Evolutionary conservation across 1,139 yeast genomes (phyloP).

Genomic region (Candida tunisiensis): DNA sequence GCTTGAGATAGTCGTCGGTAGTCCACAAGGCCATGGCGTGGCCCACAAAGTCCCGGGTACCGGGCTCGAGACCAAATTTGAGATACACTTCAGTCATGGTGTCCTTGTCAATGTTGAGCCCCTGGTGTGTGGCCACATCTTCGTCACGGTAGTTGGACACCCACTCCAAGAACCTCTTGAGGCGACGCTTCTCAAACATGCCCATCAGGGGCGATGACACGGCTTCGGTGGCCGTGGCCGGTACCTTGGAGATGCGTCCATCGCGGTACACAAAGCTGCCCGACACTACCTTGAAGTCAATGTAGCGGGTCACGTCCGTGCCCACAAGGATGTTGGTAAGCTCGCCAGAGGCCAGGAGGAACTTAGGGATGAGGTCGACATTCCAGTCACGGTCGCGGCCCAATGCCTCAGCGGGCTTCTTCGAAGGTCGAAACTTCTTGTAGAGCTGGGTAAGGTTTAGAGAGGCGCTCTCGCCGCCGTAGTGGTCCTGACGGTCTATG

Average conservation of each 20-base stretch:
- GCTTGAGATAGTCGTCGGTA: conserved; percentile 73
- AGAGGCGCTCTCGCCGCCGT: conserved; percentile 73
- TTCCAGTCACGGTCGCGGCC: conserved; percentile 98
- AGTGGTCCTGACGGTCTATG: conserved; percentile 91
- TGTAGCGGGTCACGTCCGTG: conserved; percentile 88
- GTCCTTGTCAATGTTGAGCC: conserved; percentile 62
- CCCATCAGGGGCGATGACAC: conserved; percentile 89
- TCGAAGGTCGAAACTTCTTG: conserved; percentile 22
- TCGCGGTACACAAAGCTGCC: conserved; percentile 89
- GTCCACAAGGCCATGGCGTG: conserved; percentile 98
- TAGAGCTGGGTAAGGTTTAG: conserved; percentile 35
- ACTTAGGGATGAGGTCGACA: conserved; percentile 92
- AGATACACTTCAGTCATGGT: conserved; percentile 87
- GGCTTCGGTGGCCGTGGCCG: conserved; percentile 85
- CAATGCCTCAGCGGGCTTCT: conserved; percentile 47
- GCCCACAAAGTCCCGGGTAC: conserved; percentile 92
- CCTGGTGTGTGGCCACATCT: conserved; percentile 67
- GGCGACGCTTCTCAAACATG: conserved; percentile 86
- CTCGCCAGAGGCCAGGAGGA: conserved; percentile 96
- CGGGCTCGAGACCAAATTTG: conserved; percentile 81
- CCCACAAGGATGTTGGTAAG: conserved; percentile 88
- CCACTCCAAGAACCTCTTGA: conserved; percentile 82
- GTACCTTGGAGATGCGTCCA: conserved; percentile 89
- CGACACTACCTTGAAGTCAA: conserved; percentile 89
- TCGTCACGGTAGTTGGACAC: conserved; percentile 73